Conservation (phyloP, 768 basidiomycete species). For the Termitomyces sp. region DNA sequence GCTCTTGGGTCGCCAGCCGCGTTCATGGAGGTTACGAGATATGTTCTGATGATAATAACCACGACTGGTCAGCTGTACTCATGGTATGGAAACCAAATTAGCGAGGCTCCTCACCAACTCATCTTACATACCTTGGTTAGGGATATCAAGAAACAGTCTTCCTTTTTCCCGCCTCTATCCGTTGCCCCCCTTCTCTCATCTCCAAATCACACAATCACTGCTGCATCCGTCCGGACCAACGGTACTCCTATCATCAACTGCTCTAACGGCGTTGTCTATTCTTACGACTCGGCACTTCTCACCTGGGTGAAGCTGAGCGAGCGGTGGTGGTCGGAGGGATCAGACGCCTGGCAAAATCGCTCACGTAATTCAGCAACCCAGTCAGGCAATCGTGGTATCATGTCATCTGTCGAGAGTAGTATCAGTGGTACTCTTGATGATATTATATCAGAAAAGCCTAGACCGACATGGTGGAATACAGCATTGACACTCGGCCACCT, state of each 20-base stretch:
- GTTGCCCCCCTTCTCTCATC: conserved; percentile 55
- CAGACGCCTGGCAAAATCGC: conserved; percentile 77
- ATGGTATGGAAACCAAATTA: conserved; percentile 46
- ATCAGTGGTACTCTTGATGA: conserved; percentile 33
- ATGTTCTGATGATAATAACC: conserved; percentile 69
- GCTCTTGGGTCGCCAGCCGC: conserved; percentile 67
- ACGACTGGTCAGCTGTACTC: conserved; percentile 65
- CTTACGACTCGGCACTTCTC: conserved; percentile 65
- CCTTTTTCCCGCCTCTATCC: conserved; percentile 62
- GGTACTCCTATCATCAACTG: conserved; percentile 75
- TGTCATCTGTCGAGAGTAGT: conserved; percentile 47
- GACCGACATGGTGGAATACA: conserved; percentile 76
- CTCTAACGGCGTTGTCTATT: conserved; percentile 72
- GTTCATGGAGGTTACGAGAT: conserved; percentile 60
- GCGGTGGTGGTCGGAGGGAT: conserved; percentile 81
- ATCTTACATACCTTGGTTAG: conserved; percentile 30
- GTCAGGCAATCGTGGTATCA: conserved; percentile 42
- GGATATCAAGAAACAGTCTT: conserved; percentile 66
- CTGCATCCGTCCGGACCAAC: conserved; percentile 68
- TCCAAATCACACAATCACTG: conserved; percentile 56
- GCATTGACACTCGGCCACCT: conserved; percentile 86
- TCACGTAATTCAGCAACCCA: conserved; percentile 39
- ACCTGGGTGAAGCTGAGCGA: conserved; percentile 77
- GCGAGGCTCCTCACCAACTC: not conserved
- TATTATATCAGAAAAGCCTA: conserved; percentile 35